A percentile compares a stretch with the other conserved stretches of the same genome.
These are phyloP conservation scores for Crucibulum laeve DNA, from an alignment of 768 basidiomycete genomes.

Conservation along the genomic window DNA sequence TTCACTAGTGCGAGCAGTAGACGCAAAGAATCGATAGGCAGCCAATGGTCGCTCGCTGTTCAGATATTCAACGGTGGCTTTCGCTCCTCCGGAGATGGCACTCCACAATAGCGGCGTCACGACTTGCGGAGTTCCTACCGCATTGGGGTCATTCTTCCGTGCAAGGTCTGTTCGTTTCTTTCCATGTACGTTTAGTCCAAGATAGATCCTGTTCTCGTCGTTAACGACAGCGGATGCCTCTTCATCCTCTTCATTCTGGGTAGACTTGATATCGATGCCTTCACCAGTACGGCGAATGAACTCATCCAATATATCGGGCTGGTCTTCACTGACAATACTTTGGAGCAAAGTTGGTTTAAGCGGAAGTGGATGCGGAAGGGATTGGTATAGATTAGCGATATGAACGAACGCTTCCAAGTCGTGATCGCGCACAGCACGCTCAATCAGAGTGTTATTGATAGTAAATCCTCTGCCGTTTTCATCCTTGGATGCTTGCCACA, in stretches of 20 bases:
- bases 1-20: conserved; percentile 33
- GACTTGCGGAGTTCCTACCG: conserved; percentile 9
- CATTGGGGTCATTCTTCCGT: conserved; percentile 44
- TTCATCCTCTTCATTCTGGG: conserved; percentile 14
- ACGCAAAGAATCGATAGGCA: conserved; percentile 48
- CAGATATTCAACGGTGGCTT: conserved; percentile 42
- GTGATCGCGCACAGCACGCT: conserved; percentile 33
- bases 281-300: conserved; percentile 49
- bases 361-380: conserved; percentile 24
- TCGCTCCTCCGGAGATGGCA: conserved; percentile 28
- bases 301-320: conserved; percentile 49
- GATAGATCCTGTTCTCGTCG: conserved; percentile 42
- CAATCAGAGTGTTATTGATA: conserved; percentile 17
- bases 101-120: conserved; percentile 35
- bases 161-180: conserved; percentile 56
- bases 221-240: conserved; percentile 21
- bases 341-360: conserved; percentile 15
- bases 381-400: conserved; percentile 38
- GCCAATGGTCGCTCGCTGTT: conserved; percentile 37
- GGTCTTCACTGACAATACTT: conserved; percentile 34
- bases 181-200: conserved; percentile 60
- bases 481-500: not conserved
- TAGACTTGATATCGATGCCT: conserved; percentile 27
- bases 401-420: conserved; percentile 51
- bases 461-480: not conserved